phyloP scores from a whole-genome alignment of 352 stramenopile genomes.

The Globisporangium radiosum region DNA sequence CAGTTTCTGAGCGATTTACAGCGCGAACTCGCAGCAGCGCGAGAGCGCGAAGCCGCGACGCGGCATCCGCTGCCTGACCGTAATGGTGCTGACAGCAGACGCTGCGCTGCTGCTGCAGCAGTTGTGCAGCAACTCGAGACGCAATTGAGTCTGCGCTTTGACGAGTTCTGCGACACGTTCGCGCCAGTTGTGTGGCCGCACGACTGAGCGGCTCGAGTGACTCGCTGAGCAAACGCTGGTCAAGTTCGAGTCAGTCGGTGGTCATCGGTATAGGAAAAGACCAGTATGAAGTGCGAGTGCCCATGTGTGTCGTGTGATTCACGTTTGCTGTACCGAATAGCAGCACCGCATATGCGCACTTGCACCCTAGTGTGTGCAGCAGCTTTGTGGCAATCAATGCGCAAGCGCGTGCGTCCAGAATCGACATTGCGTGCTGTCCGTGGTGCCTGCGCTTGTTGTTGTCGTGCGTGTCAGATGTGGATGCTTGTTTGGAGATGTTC shows the following conservation, averaged over 20 bases:
- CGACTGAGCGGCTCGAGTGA: slow-evolving; percentile 4
- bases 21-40: slow-evolving; percentile 32
- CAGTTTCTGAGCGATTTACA: slow-evolving; percentile 31
- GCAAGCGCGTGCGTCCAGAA: too few relatives aligned
- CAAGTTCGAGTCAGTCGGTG: not conserved
- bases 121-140: slow-evolving; percentile 33
- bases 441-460: too few relatives aligned
- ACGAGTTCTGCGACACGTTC: slow-evolving; percentile 56
- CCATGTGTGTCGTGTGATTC: too few relatives aligned
- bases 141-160: slow-evolving; percentile 44
- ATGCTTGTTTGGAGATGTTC: too few relatives aligned
- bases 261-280: not conserved
- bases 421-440: too few relatives aligned
- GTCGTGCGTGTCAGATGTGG: too few relatives aligned
- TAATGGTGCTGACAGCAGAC: not conserved
- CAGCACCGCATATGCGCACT: too few relatives aligned
- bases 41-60: slow-evolving; percentile 22
- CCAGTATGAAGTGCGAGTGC: too few relatives aligned
- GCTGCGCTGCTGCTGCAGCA: not conserved
- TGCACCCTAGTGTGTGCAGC: too few relatives aligned
- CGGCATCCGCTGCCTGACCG: slow-evolving; percentile 19
- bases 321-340: too few relatives aligned
- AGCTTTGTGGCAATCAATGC: too few relatives aligned
- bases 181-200: slow-evolving; percentile 56
- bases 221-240: too few relatives aligned